These are phyloP conservation scores for Rhizophagus sp. DNA, from an alignment of 192 early-diverging fungal species.

Conservation along the genomic window DNA sequence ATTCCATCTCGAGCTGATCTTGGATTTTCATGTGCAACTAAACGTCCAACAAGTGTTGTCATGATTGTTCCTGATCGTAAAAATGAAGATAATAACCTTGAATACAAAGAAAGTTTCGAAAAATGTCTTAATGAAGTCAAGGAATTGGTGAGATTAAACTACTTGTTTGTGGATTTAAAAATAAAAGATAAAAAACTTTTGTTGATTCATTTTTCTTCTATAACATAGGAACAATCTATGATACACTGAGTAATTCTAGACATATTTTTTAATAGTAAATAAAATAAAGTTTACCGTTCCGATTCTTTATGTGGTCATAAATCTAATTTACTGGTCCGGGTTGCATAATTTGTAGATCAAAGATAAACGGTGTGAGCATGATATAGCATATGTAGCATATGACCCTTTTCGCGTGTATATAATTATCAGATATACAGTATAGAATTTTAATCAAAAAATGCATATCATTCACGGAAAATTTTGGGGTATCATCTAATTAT, in stretches of 20 bases:
- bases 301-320: no score
- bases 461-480: no score
- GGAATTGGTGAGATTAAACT: constrained; percentile 55
- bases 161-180: not conserved
- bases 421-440: no score
- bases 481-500: no score
- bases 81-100: constrained; percentile 61
- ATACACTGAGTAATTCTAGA: not conserved
- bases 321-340: no score
- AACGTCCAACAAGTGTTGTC: constrained; percentile 90
- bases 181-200: not conserved
- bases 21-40: constrained; percentile 88
- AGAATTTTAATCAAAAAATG: no score
- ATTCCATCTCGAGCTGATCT: constrained; percentile 96
- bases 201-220: not conserved
- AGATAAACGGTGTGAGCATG: no score
- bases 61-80: constrained; percentile 84
- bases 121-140: constrained; percentile 79
- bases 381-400: no score
- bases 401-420: no score
- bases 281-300: no score
- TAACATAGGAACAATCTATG: not conserved
- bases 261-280: not conserved
- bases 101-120: constrained; percentile 87
- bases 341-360: no score